Percentiles rank a stretch among this genome's conserved stretches.
phyloP scores from a whole-genome alignment of 768 basidiomycete species.

The Tylopilus subfusipes region DNA sequence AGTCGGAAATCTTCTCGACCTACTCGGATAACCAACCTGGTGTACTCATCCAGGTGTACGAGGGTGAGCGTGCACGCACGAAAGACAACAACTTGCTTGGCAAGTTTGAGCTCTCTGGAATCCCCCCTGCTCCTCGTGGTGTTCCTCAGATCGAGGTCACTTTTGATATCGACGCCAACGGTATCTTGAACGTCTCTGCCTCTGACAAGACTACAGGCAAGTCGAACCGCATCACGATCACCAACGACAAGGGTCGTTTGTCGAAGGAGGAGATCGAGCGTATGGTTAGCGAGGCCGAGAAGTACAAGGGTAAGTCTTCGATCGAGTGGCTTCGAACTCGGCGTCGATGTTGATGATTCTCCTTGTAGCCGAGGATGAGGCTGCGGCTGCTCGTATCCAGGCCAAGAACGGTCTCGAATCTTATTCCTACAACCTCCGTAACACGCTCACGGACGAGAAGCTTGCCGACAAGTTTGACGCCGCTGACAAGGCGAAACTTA shows the following conservation, averaged over 20 bases:
- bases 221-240: conserved; percentile 90
- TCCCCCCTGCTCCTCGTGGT: conserved; percentile 95
- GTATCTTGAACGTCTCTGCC: conserved; percentile 94
- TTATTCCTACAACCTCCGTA: conserved; percentile 92
- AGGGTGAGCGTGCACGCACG: conserved; percentile 97
- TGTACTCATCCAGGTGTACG: conserved; percentile 96
- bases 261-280: conserved; percentile 98
- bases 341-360: conserved; percentile 10
- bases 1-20: conserved; percentile 97
- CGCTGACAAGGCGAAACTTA: conserved; percentile 81
- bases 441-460: conserved; percentile 82
- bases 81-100: conserved; percentile 99
- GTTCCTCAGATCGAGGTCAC: conserved; percentile 98
- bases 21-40: conserved; percentile 99
- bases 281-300: conserved; percentile 94
- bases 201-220: conserved; percentile 97
- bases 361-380: conserved; percentile 74
- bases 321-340: not conserved
- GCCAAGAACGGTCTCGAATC: conserved; percentile 94
- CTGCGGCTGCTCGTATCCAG: conserved; percentile 74
- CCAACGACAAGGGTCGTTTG: conserved; percentile 94
- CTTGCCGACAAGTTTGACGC: conserved; percentile 85
- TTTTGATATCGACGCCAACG: conserved; percentile 97
- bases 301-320: conserved; percentile 65
- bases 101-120: conserved; percentile 96